Evolutionary conservation across 2,329 filamentous ascomycete genomes (phyloP).

Genomic region (Pseudogymnoascus sp.): DNA sequence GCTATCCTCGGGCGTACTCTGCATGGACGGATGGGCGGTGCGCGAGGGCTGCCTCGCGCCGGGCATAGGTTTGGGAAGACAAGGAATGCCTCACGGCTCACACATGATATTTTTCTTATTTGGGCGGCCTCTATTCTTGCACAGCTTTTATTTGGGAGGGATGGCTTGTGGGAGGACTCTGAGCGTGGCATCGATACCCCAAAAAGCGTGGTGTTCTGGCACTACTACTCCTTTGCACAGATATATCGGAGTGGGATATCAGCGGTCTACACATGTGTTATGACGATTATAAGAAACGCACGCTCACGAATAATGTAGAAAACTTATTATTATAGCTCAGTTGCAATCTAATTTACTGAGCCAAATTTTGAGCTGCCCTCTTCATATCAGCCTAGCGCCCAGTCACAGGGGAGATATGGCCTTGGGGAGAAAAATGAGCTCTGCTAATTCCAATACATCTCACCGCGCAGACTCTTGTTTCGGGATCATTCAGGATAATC

Average conservation of each 20-base stretch:
- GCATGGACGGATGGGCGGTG: constrained; percentile 12
- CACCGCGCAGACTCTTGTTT: too few relatives aligned
- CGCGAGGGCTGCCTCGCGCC: neutral
- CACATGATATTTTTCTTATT: constrained; percentile 15
- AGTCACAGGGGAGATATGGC: neutral
- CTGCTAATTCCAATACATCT: too few relatives aligned
- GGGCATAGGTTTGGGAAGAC: constrained; percentile 18
- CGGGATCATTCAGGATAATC: too few relatives aligned
- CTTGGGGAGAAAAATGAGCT: neutral
- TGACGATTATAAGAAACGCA: neutral
- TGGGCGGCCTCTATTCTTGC: constrained; percentile 32
- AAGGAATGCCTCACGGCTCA: constrained; percentile 31
- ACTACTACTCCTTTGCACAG: constrained; percentile 2
- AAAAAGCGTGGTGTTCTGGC: constrained; percentile 14
- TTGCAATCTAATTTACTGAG: neutral
- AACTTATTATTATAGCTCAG: neutral
- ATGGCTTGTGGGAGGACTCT: constrained; percentile 16
- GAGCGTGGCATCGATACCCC: constrained; percentile 24
- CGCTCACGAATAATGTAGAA: constrained; percentile 8
- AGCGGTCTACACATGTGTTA: constrained; percentile 4
- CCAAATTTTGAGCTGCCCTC: neutral
- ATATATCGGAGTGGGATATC: neutral
- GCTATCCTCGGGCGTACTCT: constrained; percentile 22
- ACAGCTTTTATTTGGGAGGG: constrained; percentile 26
- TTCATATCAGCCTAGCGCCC: neutral